Evolutionary conservation across 441 rosid genomes (phyloP).

Genomic region (Macaranga tanarius): DNA sequence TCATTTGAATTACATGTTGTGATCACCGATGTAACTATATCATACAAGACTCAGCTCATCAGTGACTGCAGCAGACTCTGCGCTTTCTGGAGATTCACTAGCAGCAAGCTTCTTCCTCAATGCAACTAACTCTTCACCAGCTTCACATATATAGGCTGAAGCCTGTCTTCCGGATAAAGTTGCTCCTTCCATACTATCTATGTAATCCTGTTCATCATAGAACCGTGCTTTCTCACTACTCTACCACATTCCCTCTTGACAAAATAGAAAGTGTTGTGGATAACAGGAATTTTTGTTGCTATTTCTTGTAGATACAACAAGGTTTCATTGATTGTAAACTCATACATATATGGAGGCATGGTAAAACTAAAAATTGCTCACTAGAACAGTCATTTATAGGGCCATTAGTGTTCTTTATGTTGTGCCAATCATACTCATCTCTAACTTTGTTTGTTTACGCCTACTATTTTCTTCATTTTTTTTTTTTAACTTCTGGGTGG

Average conservation of each 20-base stretch:
- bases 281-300: background rate
- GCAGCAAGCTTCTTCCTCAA: conserved; percentile 56
- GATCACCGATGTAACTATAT: background rate
- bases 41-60: conserved; percentile 73
- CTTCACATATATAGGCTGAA: conserved; percentile 75
- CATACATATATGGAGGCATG: background rate
- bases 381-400: background rate
- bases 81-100: conserved; percentile 34
- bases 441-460: background rate
- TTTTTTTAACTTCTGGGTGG: too few relatives aligned
- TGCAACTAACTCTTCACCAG: conserved; percentile 75
- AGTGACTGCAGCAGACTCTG: conserved; percentile 23
- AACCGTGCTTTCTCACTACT: background rate
- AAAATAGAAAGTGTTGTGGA: background rate
- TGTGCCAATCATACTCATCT: background rate
- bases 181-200: conserved; percentile 99
- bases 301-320: background rate
- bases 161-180: conserved; percentile 92
- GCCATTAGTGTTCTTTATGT: too few relatives aligned
- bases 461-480: too few relatives aligned
- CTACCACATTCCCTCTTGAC: background rate
- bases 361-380: too few relatives aligned
- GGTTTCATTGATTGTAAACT: background rate
- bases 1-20: conserved; percentile 2
- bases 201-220: conserved; percentile 65